A percentile compares a stretch with the other conserved stretches of the same genome.
phyloP scores from a whole-genome alignment of 805 yeast genomes.

The Kazachstania africana region DNA sequence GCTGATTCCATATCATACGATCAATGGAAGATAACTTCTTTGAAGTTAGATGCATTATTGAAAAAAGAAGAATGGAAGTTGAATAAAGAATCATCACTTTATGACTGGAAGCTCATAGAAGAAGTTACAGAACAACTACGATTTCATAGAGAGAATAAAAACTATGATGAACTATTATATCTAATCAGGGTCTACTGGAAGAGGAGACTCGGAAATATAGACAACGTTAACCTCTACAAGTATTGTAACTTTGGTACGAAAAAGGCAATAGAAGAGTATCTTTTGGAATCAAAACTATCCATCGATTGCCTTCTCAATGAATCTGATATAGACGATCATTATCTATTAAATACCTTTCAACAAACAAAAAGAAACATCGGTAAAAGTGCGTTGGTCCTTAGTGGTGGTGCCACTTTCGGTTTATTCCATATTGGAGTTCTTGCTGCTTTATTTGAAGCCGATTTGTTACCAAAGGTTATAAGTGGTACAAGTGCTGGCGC shows the following conservation, averaged over 20 bases:
- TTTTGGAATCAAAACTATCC: conserved; percentile 59
- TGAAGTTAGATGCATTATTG: conserved; percentile 50
- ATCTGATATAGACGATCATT: conserved; percentile 47
- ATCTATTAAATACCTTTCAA: conserved; percentile 63
- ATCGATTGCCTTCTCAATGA: conserved; percentile 12
- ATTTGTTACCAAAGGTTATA: conserved; percentile 72
- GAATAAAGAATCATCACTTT: conserved; percentile 46
- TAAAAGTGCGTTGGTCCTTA: conserved; percentile 83
- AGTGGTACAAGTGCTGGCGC: conserved; percentile 97
- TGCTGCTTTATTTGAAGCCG: conserved; percentile 61
- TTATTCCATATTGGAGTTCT: conserved; percentile 86
- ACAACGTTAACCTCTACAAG: conserved; percentile 63
- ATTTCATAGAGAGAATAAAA: conserved; percentile 43
- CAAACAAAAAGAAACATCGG: conserved; percentile 90
- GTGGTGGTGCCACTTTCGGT: conserved; percentile 95
- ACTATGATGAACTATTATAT: conserved; percentile 53
- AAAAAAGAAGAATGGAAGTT: conserved; percentile 66
- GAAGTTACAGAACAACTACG: conserved; percentile 43
- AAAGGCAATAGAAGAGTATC: conserved; percentile 67
- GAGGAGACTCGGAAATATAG: conserved; percentile 79
- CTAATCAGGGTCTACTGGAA: conserved; percentile 76
- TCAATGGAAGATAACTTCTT: conserved; percentile 59
- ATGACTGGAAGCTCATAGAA: conserved; percentile 57
- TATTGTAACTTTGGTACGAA: conserved; percentile 84
- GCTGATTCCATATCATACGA: conserved; percentile 38